Conservation (phyloP, 139 green algal species). For the Chlorella sp. region DNA sequence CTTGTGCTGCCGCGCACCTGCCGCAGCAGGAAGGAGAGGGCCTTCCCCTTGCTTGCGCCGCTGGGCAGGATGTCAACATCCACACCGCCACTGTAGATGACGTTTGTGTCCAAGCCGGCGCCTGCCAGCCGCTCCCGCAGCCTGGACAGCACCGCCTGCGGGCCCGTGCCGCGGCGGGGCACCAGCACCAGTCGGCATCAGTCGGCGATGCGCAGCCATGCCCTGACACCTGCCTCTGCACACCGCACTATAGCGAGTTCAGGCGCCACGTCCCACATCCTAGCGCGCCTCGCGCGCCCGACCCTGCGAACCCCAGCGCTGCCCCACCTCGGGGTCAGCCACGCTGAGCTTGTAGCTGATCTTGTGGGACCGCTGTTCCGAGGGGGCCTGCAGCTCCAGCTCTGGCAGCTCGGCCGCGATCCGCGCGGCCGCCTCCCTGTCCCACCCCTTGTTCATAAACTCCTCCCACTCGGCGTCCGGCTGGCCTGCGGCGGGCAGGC, state of each 20-base stretch:
- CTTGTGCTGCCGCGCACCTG: conserved; percentile 34
- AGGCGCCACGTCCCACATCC: too few species aligned
- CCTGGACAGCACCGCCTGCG: conserved; percentile 8
- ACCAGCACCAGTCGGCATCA: too few species aligned
- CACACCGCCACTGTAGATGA: conserved; percentile 82
- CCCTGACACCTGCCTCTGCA: too few species aligned
- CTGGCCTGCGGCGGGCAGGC: conserved; percentile 20
- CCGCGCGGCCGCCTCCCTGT: conserved; percentile 26
- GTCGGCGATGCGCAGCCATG: too few species aligned
- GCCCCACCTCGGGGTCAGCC: background rate
- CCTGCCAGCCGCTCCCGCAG: conserved; percentile 49
- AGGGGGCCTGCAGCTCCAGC: conserved; percentile 51
- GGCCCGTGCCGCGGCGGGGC: too few species aligned
- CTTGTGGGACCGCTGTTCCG: conserved; percentile 92
- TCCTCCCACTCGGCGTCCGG: conserved; percentile 70
- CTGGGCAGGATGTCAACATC: conserved; percentile 88
- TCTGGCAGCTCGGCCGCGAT: conserved; percentile 17
- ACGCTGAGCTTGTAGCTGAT: conserved; percentile 77
- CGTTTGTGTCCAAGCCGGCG: conserved; percentile 50
- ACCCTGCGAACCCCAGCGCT: too few species aligned
- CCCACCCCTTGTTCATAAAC: conserved; percentile 62
- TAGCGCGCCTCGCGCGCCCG: too few species aligned
- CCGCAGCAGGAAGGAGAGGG: conserved; percentile 79
- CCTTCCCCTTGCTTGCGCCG: conserved; percentile 86
- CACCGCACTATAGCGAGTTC: too few species aligned